Conservation (phyloP, 306 rosid genomes). For the Pyrus bretschneideri region DNA sequence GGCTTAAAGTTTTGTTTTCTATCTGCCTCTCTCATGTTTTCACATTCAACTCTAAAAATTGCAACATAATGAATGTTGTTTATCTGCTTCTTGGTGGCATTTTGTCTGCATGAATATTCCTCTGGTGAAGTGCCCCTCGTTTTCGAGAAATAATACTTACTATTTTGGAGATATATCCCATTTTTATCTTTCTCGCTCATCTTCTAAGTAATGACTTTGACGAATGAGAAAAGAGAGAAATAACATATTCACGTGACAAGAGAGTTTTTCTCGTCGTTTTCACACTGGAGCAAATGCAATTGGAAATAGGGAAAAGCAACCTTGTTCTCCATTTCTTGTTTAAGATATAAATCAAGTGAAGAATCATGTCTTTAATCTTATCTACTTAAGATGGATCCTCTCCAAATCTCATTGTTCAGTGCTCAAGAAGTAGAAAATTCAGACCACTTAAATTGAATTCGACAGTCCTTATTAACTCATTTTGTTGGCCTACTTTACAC, state of each 20-base stretch:
- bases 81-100: constrained; percentile 35
- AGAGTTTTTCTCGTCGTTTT: too few relatives aligned
- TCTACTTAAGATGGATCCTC: neutral
- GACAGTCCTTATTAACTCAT: too few relatives aligned
- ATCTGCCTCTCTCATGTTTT: constrained; percentile 5
- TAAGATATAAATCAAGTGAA: neutral
- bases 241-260: too few relatives aligned
- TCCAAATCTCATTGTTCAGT: too few relatives aligned
- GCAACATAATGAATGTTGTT: constrained; percentile 9
- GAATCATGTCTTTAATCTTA: neutral
- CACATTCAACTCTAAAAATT: constrained; percentile 10
- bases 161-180: neutral
- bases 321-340: neutral
- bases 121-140: neutral
- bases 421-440: too few relatives aligned
- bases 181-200: neutral
- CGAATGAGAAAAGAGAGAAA: too few relatives aligned
- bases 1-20: constrained; percentile 31
- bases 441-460: too few relatives aligned
- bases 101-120: constrained; percentile 37
- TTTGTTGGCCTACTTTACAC: too few relatives aligned
- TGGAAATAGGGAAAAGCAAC: neutral
- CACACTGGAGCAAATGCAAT: neutral
- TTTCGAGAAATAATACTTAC: neutral
- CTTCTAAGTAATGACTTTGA: too few relatives aligned